Percentiles rank a stretch among this genome's conserved stretches.
Evolutionary conservation across 768 basidiomycete species (phyloP).

Genomic region (Tylopilus plumbeoviolaceoides): DNA sequence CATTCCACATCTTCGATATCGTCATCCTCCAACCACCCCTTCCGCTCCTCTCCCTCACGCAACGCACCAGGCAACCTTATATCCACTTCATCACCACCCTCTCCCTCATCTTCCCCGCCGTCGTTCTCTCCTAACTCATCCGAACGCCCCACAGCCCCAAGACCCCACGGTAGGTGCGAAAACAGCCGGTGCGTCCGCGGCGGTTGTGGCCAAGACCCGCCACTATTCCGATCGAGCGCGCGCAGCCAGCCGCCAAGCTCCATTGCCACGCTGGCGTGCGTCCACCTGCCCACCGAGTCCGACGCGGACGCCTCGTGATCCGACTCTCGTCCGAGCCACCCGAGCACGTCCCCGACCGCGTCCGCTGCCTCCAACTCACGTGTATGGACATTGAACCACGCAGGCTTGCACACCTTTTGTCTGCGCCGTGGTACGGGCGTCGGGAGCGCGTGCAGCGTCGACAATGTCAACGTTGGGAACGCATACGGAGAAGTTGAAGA

Average conservation of each 20-base stretch:
- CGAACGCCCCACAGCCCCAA: conserved; percentile 18
- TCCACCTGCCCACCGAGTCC: conserved; percentile 45
- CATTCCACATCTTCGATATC: conserved; percentile 49
- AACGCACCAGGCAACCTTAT: conserved; percentile 26
- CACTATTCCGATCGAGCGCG: conserved; percentile 34
- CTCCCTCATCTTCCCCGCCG: conserved; percentile 23
- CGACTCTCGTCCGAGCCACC: conserved; percentile 49
- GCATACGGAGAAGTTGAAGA: conserved; percentile 67
- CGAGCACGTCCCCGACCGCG: conserved; percentile 47
- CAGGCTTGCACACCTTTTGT: conserved; percentile 86
- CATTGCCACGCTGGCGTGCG: conserved; percentile 43
- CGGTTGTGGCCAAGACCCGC: neutral
- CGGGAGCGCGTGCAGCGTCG: conserved; percentile 83
- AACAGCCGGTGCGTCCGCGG: conserved; percentile 45
- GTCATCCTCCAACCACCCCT: conserved; percentile 54
- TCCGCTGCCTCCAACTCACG: conserved; percentile 59
- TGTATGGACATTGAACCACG: conserved; percentile 67
- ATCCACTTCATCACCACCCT: conserved; percentile 30
- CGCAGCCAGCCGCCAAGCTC: conserved; percentile 61
- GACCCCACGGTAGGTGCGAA: conserved; percentile 47
- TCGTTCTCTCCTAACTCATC: conserved; percentile 29
- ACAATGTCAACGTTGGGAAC: conserved; percentile 81
- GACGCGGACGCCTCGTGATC: neutral
- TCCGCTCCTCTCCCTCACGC: conserved; percentile 28
- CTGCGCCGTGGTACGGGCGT: conserved; percentile 73